phyloP scores from a whole-genome alignment of 306 rosid species.

The Quercus mongolica region DNA sequence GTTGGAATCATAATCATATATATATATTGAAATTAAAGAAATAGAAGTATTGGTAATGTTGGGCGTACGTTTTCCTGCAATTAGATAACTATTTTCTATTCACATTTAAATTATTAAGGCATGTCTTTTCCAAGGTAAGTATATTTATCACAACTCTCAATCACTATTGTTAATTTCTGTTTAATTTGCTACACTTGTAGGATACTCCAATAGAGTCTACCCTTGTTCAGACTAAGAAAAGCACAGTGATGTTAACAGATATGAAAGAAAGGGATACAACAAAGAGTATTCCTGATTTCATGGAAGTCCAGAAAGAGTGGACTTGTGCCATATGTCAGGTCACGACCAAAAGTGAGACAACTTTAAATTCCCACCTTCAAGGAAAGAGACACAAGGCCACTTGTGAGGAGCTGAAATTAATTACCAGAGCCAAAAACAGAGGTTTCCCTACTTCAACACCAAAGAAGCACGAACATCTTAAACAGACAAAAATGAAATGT shows the following conservation, averaged over 20 bases:
- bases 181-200: conserved; percentile 1
- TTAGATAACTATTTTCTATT: too few species aligned
- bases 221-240: not conserved
- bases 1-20: too few species aligned
- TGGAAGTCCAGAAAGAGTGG: conserved; percentile 7
- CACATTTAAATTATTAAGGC: too few species aligned
- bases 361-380: not conserved
- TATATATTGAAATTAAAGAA: too few species aligned
- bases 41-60: too few species aligned
- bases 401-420: not conserved
- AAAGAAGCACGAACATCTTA: not conserved
- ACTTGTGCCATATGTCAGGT: conserved; percentile 13
- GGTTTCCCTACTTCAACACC: not conserved
- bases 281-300: not conserved
- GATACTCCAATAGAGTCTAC: not conserved
- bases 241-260: not conserved
- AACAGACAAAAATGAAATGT: not conserved
- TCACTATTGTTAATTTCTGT: too few species aligned
- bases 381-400: conserved; percentile 12
- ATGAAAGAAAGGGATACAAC: not conserved
- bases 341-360: not conserved
- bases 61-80: too few species aligned
- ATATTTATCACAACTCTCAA: not conserved
- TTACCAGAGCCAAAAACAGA: not conserved
- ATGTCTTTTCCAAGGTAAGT: too few species aligned